These are phyloP conservation scores for Dimocarpus longan DNA, from an alignment of 345 rosid genomes.

Conservation along the genomic window DNA sequence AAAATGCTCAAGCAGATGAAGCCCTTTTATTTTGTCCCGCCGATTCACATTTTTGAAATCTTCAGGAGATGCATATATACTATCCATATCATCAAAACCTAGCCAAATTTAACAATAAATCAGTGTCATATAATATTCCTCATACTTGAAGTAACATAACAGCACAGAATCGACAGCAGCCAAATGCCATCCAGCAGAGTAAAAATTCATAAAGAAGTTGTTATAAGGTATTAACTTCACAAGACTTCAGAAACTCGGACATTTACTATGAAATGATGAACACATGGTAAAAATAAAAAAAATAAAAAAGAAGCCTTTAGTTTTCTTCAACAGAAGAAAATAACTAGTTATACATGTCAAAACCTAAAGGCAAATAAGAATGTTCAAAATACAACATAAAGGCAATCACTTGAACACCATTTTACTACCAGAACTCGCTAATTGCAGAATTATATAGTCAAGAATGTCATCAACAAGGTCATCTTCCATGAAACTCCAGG, in stretches of 20 bases:
- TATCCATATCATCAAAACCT: slow-evolving; percentile 92
- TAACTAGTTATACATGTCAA: background rate
- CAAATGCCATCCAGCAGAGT: background rate
- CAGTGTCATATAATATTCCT: background rate
- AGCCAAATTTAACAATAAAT: slow-evolving; percentile 4
- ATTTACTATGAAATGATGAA: background rate
- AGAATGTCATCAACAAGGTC: background rate
- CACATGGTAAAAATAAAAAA: background rate
- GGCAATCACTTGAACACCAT: background rate
- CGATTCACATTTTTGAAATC: slow-evolving; percentile 61
- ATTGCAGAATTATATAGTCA: background rate
- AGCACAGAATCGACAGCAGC: background rate
- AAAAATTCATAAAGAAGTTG: background rate
- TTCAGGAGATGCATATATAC: slow-evolving; percentile 83
- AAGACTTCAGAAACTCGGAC: background rate
- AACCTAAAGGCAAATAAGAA: background rate
- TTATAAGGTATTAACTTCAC: background rate
- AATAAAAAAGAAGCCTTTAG: background rate
- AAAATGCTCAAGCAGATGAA: slow-evolving; percentile 84
- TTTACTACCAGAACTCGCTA: background rate
- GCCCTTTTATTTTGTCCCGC: slow-evolving; percentile 70
- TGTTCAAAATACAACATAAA: background rate
- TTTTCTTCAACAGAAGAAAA: background rate
- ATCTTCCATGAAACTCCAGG: background rate
- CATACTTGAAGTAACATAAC: background rate